phyloP scores from a whole-genome alignment of 2,329 filamentous ascomycete genomes.

The Talaromyces marneffei region DNA sequence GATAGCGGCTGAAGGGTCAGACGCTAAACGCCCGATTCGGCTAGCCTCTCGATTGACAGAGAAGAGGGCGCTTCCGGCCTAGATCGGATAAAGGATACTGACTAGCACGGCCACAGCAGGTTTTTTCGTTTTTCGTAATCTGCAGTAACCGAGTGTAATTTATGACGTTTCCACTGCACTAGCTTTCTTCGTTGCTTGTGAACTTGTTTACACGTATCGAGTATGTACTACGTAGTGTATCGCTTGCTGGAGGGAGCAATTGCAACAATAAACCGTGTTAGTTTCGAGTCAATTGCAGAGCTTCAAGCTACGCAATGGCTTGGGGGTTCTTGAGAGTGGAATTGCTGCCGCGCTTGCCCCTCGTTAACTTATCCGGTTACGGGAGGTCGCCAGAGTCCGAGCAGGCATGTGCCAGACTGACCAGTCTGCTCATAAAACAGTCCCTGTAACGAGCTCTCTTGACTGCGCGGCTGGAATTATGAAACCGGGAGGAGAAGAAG shows the following conservation, averaged over 20 bases:
- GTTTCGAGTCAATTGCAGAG: neutral
- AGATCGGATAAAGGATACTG: constrained; percentile 6
- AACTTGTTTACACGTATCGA: neutral
- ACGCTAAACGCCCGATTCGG: neutral
- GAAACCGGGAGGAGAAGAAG: neutral
- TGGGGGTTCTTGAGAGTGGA: neutral
- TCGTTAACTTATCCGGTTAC: neutral
- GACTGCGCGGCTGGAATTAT: neutral
- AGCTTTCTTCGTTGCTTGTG: constrained; percentile 2
- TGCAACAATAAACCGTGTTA: neutral
- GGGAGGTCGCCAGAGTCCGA: neutral
- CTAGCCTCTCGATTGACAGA: neutral
- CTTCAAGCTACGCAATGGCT: neutral
- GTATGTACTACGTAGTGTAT: neutral
- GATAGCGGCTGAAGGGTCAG: constrained; percentile 14
- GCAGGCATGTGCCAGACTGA: neutral
- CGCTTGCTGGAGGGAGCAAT: neutral
- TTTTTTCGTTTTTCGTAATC: neutral
- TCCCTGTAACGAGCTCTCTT: neutral
- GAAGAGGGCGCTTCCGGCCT: constrained; percentile 4
- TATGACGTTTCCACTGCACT: constrained; percentile 26
- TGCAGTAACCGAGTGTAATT: constrained; percentile 18
- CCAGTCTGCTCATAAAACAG: neutral
- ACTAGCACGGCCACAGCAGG: neutral
- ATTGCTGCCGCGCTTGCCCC: neutral